Percentiles rank a stretch among this genome's conserved stretches.
phyloP scores from a whole-genome alignment of 2,329 filamentous ascomycete genomes.

The Penicillium rolfsii region DNA sequence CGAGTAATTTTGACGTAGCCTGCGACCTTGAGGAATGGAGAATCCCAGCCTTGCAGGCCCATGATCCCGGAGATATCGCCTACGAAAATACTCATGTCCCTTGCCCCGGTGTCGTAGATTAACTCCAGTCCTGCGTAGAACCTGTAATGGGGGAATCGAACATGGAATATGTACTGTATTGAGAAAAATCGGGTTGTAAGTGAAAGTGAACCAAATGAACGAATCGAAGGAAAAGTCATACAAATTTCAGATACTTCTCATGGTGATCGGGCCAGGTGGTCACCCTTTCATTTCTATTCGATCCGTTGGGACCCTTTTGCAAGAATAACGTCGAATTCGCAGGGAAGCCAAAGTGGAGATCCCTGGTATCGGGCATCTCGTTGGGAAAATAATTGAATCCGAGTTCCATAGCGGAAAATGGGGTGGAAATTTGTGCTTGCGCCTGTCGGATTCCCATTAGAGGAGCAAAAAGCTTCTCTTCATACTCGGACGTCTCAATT shows the following conservation, averaged over 20 bases:
- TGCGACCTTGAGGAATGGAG: not conserved
- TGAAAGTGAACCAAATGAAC: too few species aligned
- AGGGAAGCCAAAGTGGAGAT: not conserved
- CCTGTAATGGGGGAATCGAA: not conserved
- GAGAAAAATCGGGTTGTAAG: not conserved
- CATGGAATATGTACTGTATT: not conserved
- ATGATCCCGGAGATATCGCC: not conserved
- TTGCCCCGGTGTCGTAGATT: not conserved
- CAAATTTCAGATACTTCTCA: not conserved
- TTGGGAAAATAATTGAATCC: not conserved
- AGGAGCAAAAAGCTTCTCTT: not conserved
- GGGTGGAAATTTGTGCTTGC: not conserved
- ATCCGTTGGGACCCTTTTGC: not conserved
- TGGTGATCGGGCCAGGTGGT: not conserved
- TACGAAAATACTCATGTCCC: not conserved
- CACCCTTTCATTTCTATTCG: not conserved
- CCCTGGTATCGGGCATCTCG: not conserved
- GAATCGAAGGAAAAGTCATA: not conserved
- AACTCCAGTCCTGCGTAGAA: not conserved
- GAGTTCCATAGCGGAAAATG: not conserved
- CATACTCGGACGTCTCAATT: not conserved
- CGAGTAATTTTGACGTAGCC: not conserved
- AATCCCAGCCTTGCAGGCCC: not conserved
- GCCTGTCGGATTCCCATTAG: not conserved
- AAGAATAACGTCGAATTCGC: not conserved